Evolutionary conservation across 148 eudicot genomes (phyloP).

Genomic region (Heliamphora exappendiculata): DNA sequence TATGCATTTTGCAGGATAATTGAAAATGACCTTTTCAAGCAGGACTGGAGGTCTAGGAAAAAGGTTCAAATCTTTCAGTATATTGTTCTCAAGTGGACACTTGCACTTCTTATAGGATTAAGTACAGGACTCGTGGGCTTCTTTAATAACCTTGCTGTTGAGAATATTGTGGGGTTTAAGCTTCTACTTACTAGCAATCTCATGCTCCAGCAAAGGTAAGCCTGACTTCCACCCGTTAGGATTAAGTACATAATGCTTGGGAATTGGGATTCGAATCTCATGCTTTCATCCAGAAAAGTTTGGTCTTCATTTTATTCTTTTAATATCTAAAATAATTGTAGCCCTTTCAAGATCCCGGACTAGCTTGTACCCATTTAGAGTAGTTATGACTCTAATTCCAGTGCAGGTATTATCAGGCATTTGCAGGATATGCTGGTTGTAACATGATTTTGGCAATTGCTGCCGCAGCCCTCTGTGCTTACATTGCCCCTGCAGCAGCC

Average conservation of each 20-base stretch:
- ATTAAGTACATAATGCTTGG: background rate
- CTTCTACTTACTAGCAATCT: conserved; percentile 44
- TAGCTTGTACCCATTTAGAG: conserved; percentile 1
- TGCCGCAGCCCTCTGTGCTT: conserved; percentile 67
- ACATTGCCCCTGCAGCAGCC: conserved; percentile 87
- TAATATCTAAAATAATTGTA: background rate
- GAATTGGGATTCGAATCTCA: background rate
- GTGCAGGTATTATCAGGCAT: conserved; percentile 64
- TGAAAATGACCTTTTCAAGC: conserved; percentile 74
- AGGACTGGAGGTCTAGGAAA: conserved; percentile 76
- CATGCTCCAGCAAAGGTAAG: conserved; percentile 59
- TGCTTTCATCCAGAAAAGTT: background rate
- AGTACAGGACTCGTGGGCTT: conserved; percentile 66
- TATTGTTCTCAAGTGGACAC: conserved; percentile 69
- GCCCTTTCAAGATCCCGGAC: background rate
- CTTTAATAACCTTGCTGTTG: conserved; percentile 57
- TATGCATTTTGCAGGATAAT: conserved; percentile 41
- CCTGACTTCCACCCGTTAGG: conserved; percentile 1
- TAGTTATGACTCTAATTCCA: conserved; percentile 17
- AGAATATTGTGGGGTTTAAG: conserved; percentile 73
- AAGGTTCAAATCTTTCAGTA: conserved; percentile 50
- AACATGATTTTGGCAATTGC: conserved; percentile 48
- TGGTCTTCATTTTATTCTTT: background rate
- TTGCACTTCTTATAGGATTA: conserved; percentile 70
- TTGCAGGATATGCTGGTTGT: conserved; percentile 51